These are phyloP conservation scores for Huntiella savannae DNA, from an alignment of 2,329 filamentous ascomycete genomes.

Conservation along the genomic window DNA sequence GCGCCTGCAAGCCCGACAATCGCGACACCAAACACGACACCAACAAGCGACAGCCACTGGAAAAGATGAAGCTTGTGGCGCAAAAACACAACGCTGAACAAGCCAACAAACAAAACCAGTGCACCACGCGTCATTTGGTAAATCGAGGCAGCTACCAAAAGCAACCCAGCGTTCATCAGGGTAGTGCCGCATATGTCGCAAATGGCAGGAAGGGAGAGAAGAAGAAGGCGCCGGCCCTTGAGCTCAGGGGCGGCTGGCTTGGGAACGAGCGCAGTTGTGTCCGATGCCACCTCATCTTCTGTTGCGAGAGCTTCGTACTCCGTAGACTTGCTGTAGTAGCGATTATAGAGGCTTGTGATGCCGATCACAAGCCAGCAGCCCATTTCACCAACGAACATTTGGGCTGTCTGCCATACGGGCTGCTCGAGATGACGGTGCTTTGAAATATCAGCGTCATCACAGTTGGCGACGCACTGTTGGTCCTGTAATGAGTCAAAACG, in stretches of 20 bases:
- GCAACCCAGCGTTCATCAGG: constrained; percentile 85
- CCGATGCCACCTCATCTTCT: constrained; percentile 26
- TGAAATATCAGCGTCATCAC: constrained; percentile 47
- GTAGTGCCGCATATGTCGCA: constrained; percentile 93
- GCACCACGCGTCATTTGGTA: constrained; percentile 98
- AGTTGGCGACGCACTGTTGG: constrained; percentile 91
- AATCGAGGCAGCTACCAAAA: constrained; percentile 88
- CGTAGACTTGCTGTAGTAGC: constrained; percentile 29
- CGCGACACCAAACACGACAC: constrained; percentile 75
- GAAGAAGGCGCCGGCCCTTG: constrained; percentile 47
- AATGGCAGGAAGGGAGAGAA: constrained; percentile 71
- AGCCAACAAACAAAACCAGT: constrained; percentile 81
- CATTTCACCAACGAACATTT: constrained; percentile 96
- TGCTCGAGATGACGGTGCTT: constrained; percentile 69
- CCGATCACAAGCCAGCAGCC: constrained; percentile 88
- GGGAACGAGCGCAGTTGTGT: constrained; percentile 19
- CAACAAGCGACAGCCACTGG: constrained; percentile 77
- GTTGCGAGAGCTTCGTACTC: constrained; percentile 47
- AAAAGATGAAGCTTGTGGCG: constrained; percentile 62
- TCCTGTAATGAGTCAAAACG: constrained; percentile 35
- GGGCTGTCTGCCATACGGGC: constrained; percentile 84
- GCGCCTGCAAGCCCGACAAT: constrained; percentile 79
- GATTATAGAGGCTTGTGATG: constrained; percentile 42
- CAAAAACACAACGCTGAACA: constrained; percentile 87
- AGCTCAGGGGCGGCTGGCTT: constrained; percentile 41